phyloP scores from a whole-genome alignment of 768 basidiomycete species.

The Trametes gibbosa region DNA sequence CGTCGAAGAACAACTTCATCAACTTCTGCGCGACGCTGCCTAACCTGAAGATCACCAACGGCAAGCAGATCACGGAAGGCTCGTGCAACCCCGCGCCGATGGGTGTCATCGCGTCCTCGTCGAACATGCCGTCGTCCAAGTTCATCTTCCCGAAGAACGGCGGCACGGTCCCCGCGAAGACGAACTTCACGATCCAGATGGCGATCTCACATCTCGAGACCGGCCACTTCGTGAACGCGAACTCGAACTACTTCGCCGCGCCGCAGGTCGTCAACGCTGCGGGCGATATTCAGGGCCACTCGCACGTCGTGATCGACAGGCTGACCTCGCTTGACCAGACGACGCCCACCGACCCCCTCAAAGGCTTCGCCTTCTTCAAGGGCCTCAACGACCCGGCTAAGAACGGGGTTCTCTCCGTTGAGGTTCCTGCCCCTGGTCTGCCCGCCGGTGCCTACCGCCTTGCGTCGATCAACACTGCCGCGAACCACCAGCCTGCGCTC shows the following conservation, averaged over 20 bases:
- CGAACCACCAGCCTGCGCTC: conserved; percentile 43
- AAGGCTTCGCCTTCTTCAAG: conserved; percentile 57
- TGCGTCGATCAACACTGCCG: conserved; percentile 43
- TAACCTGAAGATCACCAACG: conserved; percentile 56
- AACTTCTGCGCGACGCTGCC: conserved; percentile 55
- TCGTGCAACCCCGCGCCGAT: conserved; percentile 64
- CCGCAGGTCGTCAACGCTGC: conserved; percentile 49
- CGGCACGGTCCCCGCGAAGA: conserved; percentile 41
- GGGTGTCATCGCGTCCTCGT: conserved; percentile 51
- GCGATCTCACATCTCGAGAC: conserved; percentile 43
- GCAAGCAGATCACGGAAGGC: conserved; percentile 47
- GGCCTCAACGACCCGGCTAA: conserved; percentile 46
- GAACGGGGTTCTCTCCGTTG: conserved; percentile 38
- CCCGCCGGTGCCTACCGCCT: conserved; percentile 39
- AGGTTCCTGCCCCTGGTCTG: neutral
- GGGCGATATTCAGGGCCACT: conserved; percentile 59
- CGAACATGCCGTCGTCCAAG: conserved; percentile 53
- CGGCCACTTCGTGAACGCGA: conserved; percentile 58
- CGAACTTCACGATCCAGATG: conserved; percentile 52
- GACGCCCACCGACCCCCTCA: conserved; percentile 43
- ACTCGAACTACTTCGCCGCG: conserved; percentile 49
- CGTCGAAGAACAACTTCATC: conserved; percentile 73
- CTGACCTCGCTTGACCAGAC: conserved; percentile 49
- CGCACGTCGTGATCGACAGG: conserved; percentile 58
- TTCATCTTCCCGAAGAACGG: conserved; percentile 50